Evolutionary conservation across 495 filamentous ascomycete species (phyloP), one percentile per base, ranked within the genome.

Genomic region (Neurospora africana): DNA sequence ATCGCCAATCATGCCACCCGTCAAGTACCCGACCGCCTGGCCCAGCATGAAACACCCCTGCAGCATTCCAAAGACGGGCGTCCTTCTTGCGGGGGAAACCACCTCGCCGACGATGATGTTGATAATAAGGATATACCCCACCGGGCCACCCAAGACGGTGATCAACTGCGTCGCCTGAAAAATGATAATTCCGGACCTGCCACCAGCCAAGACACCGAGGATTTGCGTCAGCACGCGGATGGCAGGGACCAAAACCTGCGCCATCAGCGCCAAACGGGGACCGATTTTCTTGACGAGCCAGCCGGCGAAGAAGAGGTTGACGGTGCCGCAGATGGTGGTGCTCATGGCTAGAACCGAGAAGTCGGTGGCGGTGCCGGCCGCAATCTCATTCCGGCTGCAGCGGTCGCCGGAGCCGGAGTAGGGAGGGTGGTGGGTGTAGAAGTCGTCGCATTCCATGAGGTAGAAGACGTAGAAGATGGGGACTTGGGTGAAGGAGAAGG

Each of bases 381-480:
- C 82, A 69, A 89, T 87, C 68, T 83, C 80, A 27, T 81, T 81
- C 30, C 81, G 78, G 38, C 74, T 77, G 72, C 87, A 89, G 15
- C 85, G 82, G 67, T 84, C 81, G 33, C 74, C 23, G 36, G 75
- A 74, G 35, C 39, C 73, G 80, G 7, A 78, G 80, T 30, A 33
- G 13, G 53, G 53, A 38, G 86, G 81, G 41, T 84, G 80, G 17
- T 77, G 80, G 23, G 38, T 47, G 77, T 88, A 89, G 77, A 85
- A 89, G 68, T 83, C 82, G 61, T 88, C 84, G 77, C 87, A 89
- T 70, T 84, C 84, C 87, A 89, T 88, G 23, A 87, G 74, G 53
- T 86, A 83, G 71, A 89, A 88, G 19, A 84, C 86, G 72, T 88
- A 88, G 71, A 88, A 84, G 36, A 89, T 81, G 38, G 87, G 87